These are phyloP conservation scores for Eimeria praecox DNA, from an alignment of 169 alveolate genomes.

Conservation along the genomic window DNA sequence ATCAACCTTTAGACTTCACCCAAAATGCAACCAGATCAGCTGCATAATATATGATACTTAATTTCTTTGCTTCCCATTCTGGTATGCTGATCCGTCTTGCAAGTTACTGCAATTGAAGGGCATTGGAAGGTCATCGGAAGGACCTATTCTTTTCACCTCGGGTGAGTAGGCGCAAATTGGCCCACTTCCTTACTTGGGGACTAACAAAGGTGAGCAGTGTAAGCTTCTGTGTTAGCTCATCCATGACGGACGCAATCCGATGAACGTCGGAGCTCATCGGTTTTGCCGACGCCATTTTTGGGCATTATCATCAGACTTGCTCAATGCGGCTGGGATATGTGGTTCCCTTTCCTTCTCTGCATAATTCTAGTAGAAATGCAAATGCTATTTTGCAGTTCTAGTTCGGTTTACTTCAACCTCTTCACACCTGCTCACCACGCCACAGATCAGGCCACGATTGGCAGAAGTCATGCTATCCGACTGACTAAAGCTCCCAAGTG, in stretches of 20 bases:
- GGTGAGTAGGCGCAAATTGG: neutral
- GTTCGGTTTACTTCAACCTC: neutral
- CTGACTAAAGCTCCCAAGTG: too few species aligned
- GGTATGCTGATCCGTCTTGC: too few species aligned
- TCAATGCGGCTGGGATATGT: neutral
- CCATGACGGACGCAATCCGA: conserved; percentile 79
- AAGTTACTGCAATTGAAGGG: neutral
- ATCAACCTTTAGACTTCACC: too few species aligned
- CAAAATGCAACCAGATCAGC: neutral
- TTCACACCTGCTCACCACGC: neutral
- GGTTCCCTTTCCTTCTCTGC: neutral
- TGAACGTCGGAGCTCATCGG: conserved; percentile 77
- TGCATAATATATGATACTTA: neutral
- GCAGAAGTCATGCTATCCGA: too few species aligned
- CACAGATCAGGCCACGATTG: neutral
- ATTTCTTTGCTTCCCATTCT: neutral
- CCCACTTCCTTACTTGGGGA: conserved; percentile 57
- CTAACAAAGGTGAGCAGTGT: conserved; percentile 69
- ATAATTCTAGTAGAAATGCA: neutral
- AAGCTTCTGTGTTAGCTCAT: conserved; percentile 80
- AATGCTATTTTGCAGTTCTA: neutral
- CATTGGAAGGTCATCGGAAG: too few species aligned
- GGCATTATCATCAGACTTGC: neutral
- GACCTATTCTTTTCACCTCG: neutral
- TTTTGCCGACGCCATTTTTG: conserved; percentile 75